Base-by-base conservation (phyloP, 2,329 filamentous ascomycete genomes). In the Plenodomus biglobosus region DNA sequence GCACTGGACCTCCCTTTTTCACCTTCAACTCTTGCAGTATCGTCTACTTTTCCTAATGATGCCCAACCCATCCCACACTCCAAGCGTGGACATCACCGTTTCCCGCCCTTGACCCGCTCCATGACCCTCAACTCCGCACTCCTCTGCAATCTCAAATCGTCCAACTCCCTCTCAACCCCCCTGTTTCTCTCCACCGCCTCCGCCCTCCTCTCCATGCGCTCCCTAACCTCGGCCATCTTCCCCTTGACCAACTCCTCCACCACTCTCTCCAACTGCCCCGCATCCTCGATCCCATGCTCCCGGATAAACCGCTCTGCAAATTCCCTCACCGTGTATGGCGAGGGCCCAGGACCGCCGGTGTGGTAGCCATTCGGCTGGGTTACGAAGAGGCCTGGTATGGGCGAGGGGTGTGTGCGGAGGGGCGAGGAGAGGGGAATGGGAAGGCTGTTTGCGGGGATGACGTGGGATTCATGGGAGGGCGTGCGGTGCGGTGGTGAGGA, bases 341-440 rank as follows among this genome's bases (percentile, higher is more conserved):
- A 64, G 1, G 75, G 69, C 1, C 74, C 74, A 1, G 74, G 75
- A 1, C 76, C 76, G n/a, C 76, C 76, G 38, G 77, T 75, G 21
- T 76, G 64, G 38, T 75, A 76, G n/a, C 76, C 76, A 8, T 72
- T 70, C 2, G 67, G 66, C 51, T 78, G 76, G 0, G 76, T 79
- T 44, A 78, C 70, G 27, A 65, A 65, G 11, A 79, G 50, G 22
- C 75, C 75, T 0, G 75, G 71, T n/a, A 78, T 63, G 7, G 71
- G 66, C 20, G 69, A 73, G 32, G 70, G 56, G 61, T 74, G 73
- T 11, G 69, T 73, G 22, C 76, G 73, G 2, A 75, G 70, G 1
- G 70, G 56, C 18, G 77, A 76, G 38, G 66, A 55, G 10, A 78
- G 61, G 8, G 74, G 67, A 6, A 79, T 63, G 15, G 76, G 76